Base-by-base conservation (phyloP, 192 early-diverging fungal species). In the Backusella macrospora region DNA sequence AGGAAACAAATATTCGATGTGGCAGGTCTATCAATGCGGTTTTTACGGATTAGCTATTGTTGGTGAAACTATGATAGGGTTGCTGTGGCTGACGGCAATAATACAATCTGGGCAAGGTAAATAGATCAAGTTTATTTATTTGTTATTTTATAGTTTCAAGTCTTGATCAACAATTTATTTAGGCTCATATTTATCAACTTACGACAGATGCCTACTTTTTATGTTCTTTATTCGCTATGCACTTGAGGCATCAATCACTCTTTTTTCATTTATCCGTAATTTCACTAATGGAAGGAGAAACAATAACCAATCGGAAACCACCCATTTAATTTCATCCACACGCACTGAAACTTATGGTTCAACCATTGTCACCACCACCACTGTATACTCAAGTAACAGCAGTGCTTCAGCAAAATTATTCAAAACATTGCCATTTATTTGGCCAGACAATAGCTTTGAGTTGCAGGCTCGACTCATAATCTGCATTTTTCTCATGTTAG, bases 351-450 rank as follows among this genome's bases (percentile, higher is more conserved):
- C 48, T 8, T 37, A 65, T 59, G 18, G 44, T 47, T 47, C 48
- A 62, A 15, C 70, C 64, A 5, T 72, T 71, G 73, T 73, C 13
- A 73, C 39, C 12, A 59, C 52, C 52, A 65, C 78, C 13, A 79
- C 77, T 14, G 68, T 75, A 38, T 77, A 72, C 42, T 74, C 72
- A 40, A 18, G 74, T 29, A 18, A 62, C 5, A 63, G 42, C 18
- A 43, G 23, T 7, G 44, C 83, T 63, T 75, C 81, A 48, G 52
- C 45, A 10, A 89, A 90, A 37, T 79, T 95, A 52, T 69, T 80
- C 47, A 85, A 85, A 8, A 80, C 97, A 7, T 45, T 91, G 62
- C 96, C 96, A 1, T 96, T 92, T 75, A 83, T 97, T 37, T 96
- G 93, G 87, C 96, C 96, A 4, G 81, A 84, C 2, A 73, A 85